Evolutionary conservation across 1,139 yeast genomes (phyloP), one percentile per base, ranked within the genome.

Genomic region (Zygosaccharomyces pseudobailii): DNA sequence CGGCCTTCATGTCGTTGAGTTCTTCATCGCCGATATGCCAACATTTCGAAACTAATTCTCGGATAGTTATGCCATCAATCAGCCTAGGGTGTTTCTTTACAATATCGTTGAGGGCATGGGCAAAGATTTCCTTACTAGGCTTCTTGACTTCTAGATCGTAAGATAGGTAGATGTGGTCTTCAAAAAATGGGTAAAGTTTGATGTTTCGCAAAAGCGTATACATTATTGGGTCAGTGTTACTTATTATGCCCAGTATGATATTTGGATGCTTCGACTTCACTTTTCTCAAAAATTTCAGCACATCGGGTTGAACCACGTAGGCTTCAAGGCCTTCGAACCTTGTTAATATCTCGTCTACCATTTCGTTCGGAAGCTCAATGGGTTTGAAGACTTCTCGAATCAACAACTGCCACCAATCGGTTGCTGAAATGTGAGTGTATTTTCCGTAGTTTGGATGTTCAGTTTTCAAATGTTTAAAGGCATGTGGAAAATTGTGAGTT

Each of bases 1-100:
- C 71, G 1, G 81, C 85, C 10, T 70, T 56, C 49, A 77, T 70
- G 57, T 84, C 90, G 44, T 78, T 74, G 13, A 65, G 65, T 35
- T 72, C 62, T 50, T 76, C 79, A 60, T 84, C 89, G 0, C 90
- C 90, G 36, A 82, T 68, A 59, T 84, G 90, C 86, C 86, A 82
- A 47, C 73, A 62, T 40, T 62, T 56, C 33, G 67, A 33, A 42
- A 50, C 55, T 59, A 62, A 56, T 25, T 49, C 52, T 30, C 50
- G 53, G 33, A 39, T 46, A 20, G 39, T 48, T 25, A 25, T 40
- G 46, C 6, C 49, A 38, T 20, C 48, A 17, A 43, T 38, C n/a
- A 55, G 31, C 3, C 39, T 31, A 5, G 61, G 59, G 21, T 54
- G 28, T 25, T 52, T 54, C 25, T 45, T 41, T 2, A 55, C 38